A percentile compares a stretch with the other conserved stretches of the same genome.
Conservation (phyloP, 345 rosid genomes). For the Gossypium sturtianum region DNA sequence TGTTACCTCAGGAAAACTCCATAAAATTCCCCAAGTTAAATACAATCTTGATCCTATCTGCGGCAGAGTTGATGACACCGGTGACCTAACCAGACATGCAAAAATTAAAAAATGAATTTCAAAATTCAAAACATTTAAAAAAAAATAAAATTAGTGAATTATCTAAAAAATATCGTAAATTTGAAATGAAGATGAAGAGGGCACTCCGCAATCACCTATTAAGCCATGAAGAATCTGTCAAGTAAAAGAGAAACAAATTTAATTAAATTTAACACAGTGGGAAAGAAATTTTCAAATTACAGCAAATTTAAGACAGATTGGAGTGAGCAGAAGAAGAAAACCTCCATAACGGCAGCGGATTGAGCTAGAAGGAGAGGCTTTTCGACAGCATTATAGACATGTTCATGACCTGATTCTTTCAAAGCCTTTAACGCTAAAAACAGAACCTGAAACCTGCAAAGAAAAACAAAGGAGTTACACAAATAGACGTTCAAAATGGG, state of each 20-base stretch:
- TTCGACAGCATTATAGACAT: constrained; percentile 75
- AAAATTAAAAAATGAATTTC: constrained; percentile 1
- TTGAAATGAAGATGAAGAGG: not conserved
- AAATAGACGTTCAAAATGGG: not conserved
- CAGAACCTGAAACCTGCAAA: constrained; percentile 69
- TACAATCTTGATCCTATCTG: constrained; percentile 86
- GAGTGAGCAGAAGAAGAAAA: constrained; percentile 6
- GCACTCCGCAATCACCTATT: constrained; percentile 37
- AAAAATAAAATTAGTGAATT: not conserved
- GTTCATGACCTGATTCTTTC: constrained; percentile 56
- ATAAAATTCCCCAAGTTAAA: constrained; percentile 78
- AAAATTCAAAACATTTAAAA: not conserved
- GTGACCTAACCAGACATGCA: constrained; percentile 90
- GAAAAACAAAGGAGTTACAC: not conserved
- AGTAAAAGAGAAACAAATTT: not conserved
- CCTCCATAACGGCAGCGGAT: constrained; percentile 93
- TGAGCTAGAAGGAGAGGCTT: constrained; percentile 89
- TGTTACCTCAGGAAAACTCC: constrained; percentile 76
- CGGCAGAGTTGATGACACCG: constrained; percentile 76
- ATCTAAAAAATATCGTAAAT: not conserved
- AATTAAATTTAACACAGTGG: not conserved
- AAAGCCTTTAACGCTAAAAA: constrained; percentile 63
- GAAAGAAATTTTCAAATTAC: not conserved
- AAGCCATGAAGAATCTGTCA: constrained; percentile 77
- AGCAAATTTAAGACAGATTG: not conserved